A percentile compares a stretch with the other conserved stretches of the same genome.
phyloP scores from a whole-genome alignment of 148 eudicot genomes.

The Rhododendron molle region DNA sequence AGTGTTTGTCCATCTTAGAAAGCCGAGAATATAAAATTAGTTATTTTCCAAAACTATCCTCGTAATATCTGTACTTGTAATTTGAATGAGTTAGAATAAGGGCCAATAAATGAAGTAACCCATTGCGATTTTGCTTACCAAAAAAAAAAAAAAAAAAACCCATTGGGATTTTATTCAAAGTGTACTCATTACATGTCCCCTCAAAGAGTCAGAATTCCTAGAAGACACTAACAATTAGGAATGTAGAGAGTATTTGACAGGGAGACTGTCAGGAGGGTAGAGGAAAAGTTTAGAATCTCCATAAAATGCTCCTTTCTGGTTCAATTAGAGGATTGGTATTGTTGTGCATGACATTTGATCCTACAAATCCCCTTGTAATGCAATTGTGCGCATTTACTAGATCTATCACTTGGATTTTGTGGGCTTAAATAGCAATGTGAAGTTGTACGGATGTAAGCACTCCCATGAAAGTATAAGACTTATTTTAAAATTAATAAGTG shows the following conservation, averaged over 20 bases:
- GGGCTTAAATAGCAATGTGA: background rate
- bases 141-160: too few relatives aligned
- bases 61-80: too few relatives aligned
- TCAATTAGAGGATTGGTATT: background rate
- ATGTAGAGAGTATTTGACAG: background rate
- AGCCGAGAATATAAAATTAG: background rate
- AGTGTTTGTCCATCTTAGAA: background rate
- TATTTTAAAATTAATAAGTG: background rate
- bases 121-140: too few relatives aligned
- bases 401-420: background rate
- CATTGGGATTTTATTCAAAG: background rate
- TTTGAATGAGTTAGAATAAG: background rate
- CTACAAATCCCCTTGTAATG: background rate
- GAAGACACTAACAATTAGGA: background rate
- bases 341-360: background rate
- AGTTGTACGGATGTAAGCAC: background rate
- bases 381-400: background rate
- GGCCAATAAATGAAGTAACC: background rate
- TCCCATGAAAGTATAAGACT: background rate
- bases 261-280: background rate
- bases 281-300: background rate
- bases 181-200: background rate
- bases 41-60: background rate
- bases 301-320: background rate
- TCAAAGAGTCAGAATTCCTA: background rate